Percentiles rank a stretch among this genome's conserved stretches.
These are phyloP conservation scores for Solanum stenotomum DNA, from an alignment of 257 asterid species.

Conservation along the genomic window DNA sequence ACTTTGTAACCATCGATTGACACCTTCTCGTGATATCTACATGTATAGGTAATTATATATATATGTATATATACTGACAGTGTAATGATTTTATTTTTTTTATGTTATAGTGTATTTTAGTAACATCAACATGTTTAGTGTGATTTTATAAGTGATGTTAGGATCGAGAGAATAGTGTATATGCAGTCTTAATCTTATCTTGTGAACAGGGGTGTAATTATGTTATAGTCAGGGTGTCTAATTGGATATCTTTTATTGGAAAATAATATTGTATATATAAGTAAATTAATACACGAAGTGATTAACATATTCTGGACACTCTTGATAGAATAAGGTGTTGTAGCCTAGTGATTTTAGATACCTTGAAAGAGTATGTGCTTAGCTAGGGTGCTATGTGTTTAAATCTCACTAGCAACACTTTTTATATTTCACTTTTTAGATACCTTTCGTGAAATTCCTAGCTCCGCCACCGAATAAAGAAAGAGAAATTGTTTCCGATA, in stretches of 20 bases:
- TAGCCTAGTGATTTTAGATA: too few species aligned
- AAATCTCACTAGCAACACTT: too few species aligned
- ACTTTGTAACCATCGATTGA: constrained; percentile 40
- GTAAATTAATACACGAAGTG: not conserved
- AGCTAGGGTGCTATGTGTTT: too few species aligned
- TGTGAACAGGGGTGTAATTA: not conserved
- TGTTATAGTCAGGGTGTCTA: too few species aligned
- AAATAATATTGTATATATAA: too few species aligned
- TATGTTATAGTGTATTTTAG: not conserved
- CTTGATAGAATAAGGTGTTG: not conserved
- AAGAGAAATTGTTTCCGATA: rapidly evolving
- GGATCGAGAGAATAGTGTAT: too few species aligned
- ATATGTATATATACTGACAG: too few species aligned
- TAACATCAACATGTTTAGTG: not conserved
- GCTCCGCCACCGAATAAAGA: rapidly evolving
- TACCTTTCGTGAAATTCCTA: too few species aligned
- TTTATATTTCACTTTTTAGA: too few species aligned
- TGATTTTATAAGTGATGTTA: not conserved
- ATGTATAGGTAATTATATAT: constrained; percentile 40
- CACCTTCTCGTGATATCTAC: constrained; percentile 43
- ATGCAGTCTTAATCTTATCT: not conserved
- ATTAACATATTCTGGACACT: too few species aligned
- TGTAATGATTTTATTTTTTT: not conserved
- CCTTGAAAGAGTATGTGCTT: too few species aligned
- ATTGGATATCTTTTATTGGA: rapidly evolving